Percentiles rank a stretch among this genome's conserved stretches.
These are phyloP conservation scores for Trichosporon sp. DNA, from an alignment of 1,284 basidiomycete genomes.

Conservation along the genomic window DNA sequence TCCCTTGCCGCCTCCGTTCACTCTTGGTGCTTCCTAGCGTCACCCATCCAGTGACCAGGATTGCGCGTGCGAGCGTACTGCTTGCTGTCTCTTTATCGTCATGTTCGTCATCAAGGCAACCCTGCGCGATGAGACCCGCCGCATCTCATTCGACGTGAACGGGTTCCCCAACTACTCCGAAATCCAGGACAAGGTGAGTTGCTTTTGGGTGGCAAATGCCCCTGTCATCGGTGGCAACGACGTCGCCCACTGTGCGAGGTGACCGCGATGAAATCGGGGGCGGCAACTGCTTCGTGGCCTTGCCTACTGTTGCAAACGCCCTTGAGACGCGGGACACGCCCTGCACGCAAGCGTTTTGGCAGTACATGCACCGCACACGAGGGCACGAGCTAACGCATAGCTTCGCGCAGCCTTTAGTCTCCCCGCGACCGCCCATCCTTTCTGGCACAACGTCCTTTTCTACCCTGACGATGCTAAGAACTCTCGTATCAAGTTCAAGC, in stretches of 20 bases:
- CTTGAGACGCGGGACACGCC: background rate
- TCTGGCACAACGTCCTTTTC: conserved; percentile 53
- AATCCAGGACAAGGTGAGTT: conserved; percentile 52
- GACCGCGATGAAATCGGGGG: background rate
- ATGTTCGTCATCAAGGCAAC: conserved; percentile 56
- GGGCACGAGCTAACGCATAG: conserved; percentile 33
- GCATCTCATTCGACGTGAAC: conserved; percentile 46
- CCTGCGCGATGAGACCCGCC: conserved; percentile 55
- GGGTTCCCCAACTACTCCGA: conserved; percentile 51
- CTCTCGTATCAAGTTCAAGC: conserved; percentile 55
- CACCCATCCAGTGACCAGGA: background rate
- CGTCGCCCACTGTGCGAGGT: background rate
- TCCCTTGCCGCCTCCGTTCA: background rate
- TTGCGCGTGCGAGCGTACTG: background rate
- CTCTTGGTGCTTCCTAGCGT: background rate
- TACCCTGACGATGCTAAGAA: conserved; percentile 51
- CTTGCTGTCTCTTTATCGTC: background rate
- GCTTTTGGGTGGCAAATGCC: conserved; percentile 16
- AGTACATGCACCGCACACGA: background rate
- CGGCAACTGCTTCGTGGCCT: background rate
- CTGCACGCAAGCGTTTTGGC: background rate
- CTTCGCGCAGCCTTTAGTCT: conserved; percentile 52
- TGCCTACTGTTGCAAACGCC: background rate
- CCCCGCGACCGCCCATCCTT: conserved; percentile 50
- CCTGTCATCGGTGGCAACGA: conserved; percentile 24